Conservation (phyloP, 2,329 filamentous ascomycete genomes). For the Thermoascus crustaceus region DNA sequence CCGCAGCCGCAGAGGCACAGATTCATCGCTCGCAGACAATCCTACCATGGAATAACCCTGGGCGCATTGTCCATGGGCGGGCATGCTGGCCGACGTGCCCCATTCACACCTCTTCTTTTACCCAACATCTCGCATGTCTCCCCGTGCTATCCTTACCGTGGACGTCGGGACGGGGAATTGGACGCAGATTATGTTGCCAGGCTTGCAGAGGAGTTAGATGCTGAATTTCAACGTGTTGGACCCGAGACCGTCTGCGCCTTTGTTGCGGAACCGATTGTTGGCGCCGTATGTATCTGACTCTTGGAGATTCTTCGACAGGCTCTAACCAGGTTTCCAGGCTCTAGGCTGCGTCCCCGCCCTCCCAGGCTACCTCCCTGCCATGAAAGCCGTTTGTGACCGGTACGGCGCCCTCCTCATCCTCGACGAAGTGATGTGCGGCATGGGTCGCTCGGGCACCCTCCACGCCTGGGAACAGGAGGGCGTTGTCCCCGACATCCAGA, state of each 20-base stretch:
- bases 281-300: conserved; percentile 46
- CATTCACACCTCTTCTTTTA: conserved; percentile 54
- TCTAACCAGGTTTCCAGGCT: conserved; percentile 33
- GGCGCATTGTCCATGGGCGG: conserved; percentile 59
- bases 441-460: conserved; percentile 50
- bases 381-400: conserved; percentile 60
- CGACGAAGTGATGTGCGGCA: conserved; percentile 67
- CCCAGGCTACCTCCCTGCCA: conserved; percentile 60
- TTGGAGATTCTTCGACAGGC: background rate
- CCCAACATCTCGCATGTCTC: conserved; percentile 54
- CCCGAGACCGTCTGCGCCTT: conserved; percentile 62
- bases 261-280: conserved; percentile 64
- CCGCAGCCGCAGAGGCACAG: conserved; percentile 47
- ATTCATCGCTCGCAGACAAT: conserved; percentile 58
- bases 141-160: conserved; percentile 59
- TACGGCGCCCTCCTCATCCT: conserved; percentile 68
- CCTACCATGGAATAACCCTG: conserved; percentile 64
- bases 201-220: conserved; percentile 57
- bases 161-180: conserved; percentile 44
- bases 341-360: conserved; percentile 61
- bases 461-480: conserved; percentile 53
- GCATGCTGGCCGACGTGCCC: conserved; percentile 50
- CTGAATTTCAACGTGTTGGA: conserved; percentile 56
- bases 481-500: conserved; percentile 52
- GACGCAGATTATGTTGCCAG: conserved; percentile 52